Evolutionary conservation across 1,284 basidiomycete genomes (phyloP).

Genomic region (Tremellales sp.): DNA sequence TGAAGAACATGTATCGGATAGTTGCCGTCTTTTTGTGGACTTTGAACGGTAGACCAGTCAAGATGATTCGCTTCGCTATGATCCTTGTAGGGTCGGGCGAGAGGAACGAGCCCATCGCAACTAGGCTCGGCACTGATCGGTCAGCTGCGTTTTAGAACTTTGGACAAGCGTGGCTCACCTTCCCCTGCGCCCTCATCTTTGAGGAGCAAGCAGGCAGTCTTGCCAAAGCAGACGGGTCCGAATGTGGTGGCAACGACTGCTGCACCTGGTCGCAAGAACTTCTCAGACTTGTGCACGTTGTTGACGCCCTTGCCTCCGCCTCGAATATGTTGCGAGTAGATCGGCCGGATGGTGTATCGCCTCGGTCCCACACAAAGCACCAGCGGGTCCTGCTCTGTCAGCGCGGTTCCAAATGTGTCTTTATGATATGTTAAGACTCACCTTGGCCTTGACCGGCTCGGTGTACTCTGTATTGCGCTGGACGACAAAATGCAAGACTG

Average conservation of each 20-base stretch:
- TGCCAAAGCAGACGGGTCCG: conserved; percentile 85
- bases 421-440: conserved; percentile 40
- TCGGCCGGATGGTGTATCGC: conserved; percentile 74
- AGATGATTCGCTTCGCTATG: conserved; percentile 84
- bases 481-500: conserved; percentile 87
- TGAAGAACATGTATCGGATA: conserved; percentile 98
- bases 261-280: conserved; percentile 77
- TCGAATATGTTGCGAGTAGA: conserved; percentile 87
- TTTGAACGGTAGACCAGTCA: conserved; percentile 95
- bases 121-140: conserved; percentile 67
- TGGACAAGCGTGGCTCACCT: conserved; percentile 51
- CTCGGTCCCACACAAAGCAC: conserved; percentile 86
- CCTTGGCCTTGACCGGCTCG: conserved; percentile 85
- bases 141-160: not conserved
- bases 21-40: conserved; percentile 97
- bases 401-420: not conserved
- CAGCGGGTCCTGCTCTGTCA: conserved; percentile 67
- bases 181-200: conserved; percentile 62
- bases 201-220: conserved; percentile 70
- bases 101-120: conserved; percentile 84
- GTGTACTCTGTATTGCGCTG: conserved; percentile 94
- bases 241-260: conserved; percentile 82
- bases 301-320: conserved; percentile 87
- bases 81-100: conserved; percentile 87
- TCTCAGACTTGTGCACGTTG: conserved; percentile 96